Percentiles rank a stretch among this genome's conserved stretches.
Conservation (phyloP, 768 basidiomycete genomes). For the Rubroboletus pulcherrimus region DNA sequence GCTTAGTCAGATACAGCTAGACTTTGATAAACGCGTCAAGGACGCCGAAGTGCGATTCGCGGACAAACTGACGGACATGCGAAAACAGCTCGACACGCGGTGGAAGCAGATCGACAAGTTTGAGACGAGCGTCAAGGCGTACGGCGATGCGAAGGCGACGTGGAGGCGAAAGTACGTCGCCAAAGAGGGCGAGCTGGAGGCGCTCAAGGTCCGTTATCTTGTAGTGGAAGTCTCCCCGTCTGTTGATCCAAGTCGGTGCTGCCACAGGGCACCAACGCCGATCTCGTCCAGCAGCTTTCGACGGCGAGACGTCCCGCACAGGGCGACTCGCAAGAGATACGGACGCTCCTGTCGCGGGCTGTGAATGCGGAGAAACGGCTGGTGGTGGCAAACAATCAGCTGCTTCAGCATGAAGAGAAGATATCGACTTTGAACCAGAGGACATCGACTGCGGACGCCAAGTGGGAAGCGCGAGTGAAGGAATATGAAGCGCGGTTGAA, state of each 20-base stretch:
- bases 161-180: conserved; percentile 81
- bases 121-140: conserved; percentile 77
- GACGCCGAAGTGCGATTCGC: conserved; percentile 69
- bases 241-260: neutral
- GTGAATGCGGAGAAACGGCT: conserved; percentile 85
- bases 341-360: conserved; percentile 67
- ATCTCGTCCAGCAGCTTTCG: conserved; percentile 68
- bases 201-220: conserved; percentile 59
- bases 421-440: conserved; percentile 70
- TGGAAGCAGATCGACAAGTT: conserved; percentile 95
- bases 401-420: conserved; percentile 80
- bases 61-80: conserved; percentile 74
- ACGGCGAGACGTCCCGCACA: conserved; percentile 56
- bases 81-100: conserved; percentile 81
- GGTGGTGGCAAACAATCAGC: conserved; percentile 80
- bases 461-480: conserved; percentile 94
- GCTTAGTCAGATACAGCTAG: conserved; percentile 76
- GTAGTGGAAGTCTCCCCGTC: neutral
- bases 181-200: conserved; percentile 89
- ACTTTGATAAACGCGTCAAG: conserved; percentile 83
- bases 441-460: conserved; percentile 67
- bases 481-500: conserved; percentile 83
- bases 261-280: conserved; percentile 63
- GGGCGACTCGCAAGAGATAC: conserved; percentile 65
- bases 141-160: conserved; percentile 72